Base-by-base conservation (phyloP, 345 rosid species). In the Conringia planisiliqua region DNA sequence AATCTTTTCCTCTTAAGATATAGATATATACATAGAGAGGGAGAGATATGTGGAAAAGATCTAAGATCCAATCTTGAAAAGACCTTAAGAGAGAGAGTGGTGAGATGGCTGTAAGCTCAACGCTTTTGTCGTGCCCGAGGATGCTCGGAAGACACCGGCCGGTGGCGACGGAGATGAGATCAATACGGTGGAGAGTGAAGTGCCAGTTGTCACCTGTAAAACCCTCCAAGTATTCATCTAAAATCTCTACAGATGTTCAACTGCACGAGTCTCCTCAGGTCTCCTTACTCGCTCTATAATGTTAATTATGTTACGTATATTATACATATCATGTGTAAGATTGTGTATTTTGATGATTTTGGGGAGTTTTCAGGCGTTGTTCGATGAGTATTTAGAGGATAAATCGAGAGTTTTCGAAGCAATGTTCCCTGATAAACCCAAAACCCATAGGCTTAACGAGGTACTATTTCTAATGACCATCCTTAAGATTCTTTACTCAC, bases 241-340 rank as follows among this genome's bases (percentile, higher is more conserved):
- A 74, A 77, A 88, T 90, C 13, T 59, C 91, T 36, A 94, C 98
- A 48, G 91, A 94, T 75, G 75, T 91, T 35, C 85, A 86, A 13
- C 82, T 92, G 64, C 79, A 83, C 46, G 98, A 94, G 79, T 69
- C 90, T 81, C 90, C 96, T 56, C 94, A 89, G 89, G 98, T 86
- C 73, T 66, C 27, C 11, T 42, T 7, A 62, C 11, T 47, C 22
- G n/a, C n/a, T n/a, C n/a, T n/a, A n/a, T n/a, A n/a, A n/a, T 29
- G 13, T 38, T n/a, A n/a, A n/a, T n/a, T 60, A 33, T 59, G n/a
- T 32, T 66, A 3, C 54, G 18, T 59, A 52, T n/a, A 32, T 32
- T 36, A 52, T n/a, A 43, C 0, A 47, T 3, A 33, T 1, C 29
- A 59, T 3, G 16, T 27, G 51, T 62, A 5, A 5, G 6, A 29